Evolutionary conservation across 257 asterid genomes (phyloP), one percentile per base, ranked within the genome.

Genomic region (Nicotiana knightiana): DNA sequence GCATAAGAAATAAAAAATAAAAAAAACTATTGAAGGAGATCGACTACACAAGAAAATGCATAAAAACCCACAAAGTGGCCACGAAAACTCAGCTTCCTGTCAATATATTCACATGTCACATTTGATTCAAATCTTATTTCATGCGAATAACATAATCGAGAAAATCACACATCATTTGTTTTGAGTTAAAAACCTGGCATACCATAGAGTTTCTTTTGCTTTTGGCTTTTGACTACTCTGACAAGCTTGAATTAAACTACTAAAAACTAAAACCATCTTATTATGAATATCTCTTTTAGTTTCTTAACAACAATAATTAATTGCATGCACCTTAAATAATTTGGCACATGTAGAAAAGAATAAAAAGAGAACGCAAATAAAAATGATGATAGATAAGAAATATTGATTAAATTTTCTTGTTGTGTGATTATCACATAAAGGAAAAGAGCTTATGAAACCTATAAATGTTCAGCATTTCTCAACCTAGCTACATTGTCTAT

Each of bases 51-150:
- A 59, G 28, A 5, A 37, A 80, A 11, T 11, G 58, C 58, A 3
- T 53, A 53, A 4, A 3, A 13, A 53, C 54, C 5, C 58, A 12
- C 58, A 53, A 53, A 53, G 58, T 53, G 58, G 75, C 33, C 35
- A 59, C 90, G 90, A 81, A 91, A 93, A 83, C 84, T 83, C 6
- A 83, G 79, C 81, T 84, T 89, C 89, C 86, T 93, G 85, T 90
- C 92, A 85, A 93, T 87, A 85, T 81, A 90, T 83, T 93, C 93
- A 77, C 95, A 90, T 94, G 89, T 90, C 78, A 93, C 93, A 83
- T 81, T 86, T 24, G 97, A 94, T 59, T 93, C 95, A 63, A 87
- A 90, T 87, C 90, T 91, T 67, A 93, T 91, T 89, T 93, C 95
- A 94, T 93, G 88, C 65, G 83, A 83, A 76, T 64, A 70, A 81